Conservation (phyloP, 352 stramenopile species). For the Elongisporangium anandrum region DNA sequence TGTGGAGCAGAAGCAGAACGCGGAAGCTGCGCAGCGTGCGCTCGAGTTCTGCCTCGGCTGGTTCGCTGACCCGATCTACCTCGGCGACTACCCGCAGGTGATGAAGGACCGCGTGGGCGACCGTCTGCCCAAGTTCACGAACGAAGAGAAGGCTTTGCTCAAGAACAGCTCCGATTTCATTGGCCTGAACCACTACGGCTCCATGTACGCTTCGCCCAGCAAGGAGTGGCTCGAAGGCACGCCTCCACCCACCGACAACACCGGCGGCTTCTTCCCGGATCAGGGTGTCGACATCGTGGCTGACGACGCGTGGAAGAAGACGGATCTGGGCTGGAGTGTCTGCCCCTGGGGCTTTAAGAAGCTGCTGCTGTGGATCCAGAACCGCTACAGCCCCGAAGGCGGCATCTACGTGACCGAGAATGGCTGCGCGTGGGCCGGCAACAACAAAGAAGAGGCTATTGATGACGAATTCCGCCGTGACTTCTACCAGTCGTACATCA, state of each 20-base stretch:
- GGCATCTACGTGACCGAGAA: constrained; percentile 93
- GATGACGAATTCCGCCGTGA: constrained; percentile 75
- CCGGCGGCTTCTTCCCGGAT: no score
- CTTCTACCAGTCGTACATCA: constrained; percentile 85
- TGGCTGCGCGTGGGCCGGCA: constrained; percentile 61
- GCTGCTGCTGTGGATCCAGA: constrained; percentile 87
- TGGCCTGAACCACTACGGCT: no score
- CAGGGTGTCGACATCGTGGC: no score
- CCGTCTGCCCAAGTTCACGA: constrained; percentile 88
- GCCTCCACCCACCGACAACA: no score
- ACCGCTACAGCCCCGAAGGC: constrained; percentile 71
- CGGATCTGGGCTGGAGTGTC: constrained; percentile 79
- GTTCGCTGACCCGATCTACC: constrained; percentile 90
- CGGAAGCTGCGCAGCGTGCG: constrained; percentile 64
- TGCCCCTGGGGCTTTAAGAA: constrained; percentile 82
- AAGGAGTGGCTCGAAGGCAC: constrained; percentile 21
- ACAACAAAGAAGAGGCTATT: constrained; percentile 63
- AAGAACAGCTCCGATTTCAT: constrained; percentile 91
- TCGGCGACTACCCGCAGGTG: constrained; percentile 89
- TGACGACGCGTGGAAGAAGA: constrained; percentile 66
- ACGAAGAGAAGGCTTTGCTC: constrained; percentile 72
- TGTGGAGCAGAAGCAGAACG: constrained; percentile 48
- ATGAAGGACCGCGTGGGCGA: constrained; percentile 84
- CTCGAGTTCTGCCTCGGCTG: constrained; percentile 89
- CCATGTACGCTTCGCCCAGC: no score